These are phyloP conservation scores for Dysphania ambrosioides DNA, from an alignment of 148 eudicot genomes.

Conservation along the genomic window DNA sequence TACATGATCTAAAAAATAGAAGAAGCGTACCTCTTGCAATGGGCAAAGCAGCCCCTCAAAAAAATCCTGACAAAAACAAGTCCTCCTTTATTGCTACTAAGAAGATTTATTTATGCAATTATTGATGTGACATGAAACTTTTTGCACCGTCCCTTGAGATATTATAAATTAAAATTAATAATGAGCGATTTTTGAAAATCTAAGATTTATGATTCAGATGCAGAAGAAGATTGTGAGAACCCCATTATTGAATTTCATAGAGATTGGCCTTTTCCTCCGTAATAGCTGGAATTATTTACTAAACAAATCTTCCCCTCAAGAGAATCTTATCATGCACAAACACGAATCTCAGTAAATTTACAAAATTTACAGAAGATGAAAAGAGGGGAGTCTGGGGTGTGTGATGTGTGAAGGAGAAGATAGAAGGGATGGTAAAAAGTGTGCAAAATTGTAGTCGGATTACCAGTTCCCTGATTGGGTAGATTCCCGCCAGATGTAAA, in stretches of 20 bases:
- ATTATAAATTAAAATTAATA: background rate
- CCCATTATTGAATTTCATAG: slow-evolving; percentile 19
- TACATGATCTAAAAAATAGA: background rate
- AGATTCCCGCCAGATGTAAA: slow-evolving; percentile 22
- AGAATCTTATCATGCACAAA: slow-evolving; percentile 15
- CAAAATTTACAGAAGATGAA: background rate
- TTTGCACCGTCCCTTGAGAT: slow-evolving; percentile 8
- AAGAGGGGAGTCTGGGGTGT: too few relatives aligned
- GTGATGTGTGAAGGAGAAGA: too few relatives aligned
- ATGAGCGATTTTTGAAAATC: background rate
- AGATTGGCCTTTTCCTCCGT: slow-evolving; percentile 27
- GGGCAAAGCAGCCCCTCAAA: slow-evolving; percentile 8
- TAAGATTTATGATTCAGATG: slow-evolving; percentile 21
- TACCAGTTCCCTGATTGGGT: slow-evolving; percentile 3
- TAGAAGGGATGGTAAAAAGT: too few relatives aligned
- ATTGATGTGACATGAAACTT: too few relatives aligned
- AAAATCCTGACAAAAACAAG: slow-evolving; percentile 10
- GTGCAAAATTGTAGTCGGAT: background rate
- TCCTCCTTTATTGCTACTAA: background rate
- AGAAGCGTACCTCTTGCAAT: slow-evolving; percentile 25
- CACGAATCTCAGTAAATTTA: background rate
- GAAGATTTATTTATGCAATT: background rate
- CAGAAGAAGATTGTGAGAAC: slow-evolving; percentile 11
- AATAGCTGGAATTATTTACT: slow-evolving; percentile 25
- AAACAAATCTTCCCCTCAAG: background rate